Base-by-base conservation (phyloP, 306 rosid species). In the Citrullus amarus region DNA sequence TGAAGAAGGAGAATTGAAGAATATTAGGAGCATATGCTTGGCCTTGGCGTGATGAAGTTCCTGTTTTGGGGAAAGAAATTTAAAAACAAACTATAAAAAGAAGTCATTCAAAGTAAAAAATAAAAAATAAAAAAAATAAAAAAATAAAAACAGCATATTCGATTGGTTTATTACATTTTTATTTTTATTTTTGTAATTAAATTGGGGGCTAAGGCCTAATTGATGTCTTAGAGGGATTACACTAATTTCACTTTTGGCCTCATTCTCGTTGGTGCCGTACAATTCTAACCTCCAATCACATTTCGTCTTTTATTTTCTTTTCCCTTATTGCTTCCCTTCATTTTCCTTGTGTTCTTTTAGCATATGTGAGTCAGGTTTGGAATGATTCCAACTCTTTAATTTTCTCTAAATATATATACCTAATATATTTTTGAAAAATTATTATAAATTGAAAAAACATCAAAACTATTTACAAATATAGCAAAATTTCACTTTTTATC, bases 1-100 rank as follows among this genome's bases (percentile, higher is more conserved):
- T 28, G 50, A 44, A 18, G 50, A 68, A 68, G 13, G 74, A 28
- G 30, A 39, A 38, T 3, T 34, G 61, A 41, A 58, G 98, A 93
- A 93, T 93, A 91, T 89, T 86, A 85, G 72, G 78, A 48, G 98
- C 86, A 93, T 93, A 89, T 91, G 87, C 98, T 87, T 93, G 79
- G 88, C 90, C 98, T 87, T 93, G 79, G 88, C 90, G 90, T 89
- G 93, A 85, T 80, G 86, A 79, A 86, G 87, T 84, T 83, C 88
- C 84, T 20, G 80, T 88, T 87, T 48, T 13, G 72, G 72, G 13
- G 56, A 79, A 84, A 25, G 28, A 25, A 25, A 25, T 25, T 25
- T 25, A 68, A 39, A 34, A 1, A 32, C 85, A 53, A 82, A 51
- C 8, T 51, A 51, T 46, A 32, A 83, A 89, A 82, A 8, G 83